Conservation (phyloP, 108 stramenopile species). For the Nitzschia sp. region DNA sequence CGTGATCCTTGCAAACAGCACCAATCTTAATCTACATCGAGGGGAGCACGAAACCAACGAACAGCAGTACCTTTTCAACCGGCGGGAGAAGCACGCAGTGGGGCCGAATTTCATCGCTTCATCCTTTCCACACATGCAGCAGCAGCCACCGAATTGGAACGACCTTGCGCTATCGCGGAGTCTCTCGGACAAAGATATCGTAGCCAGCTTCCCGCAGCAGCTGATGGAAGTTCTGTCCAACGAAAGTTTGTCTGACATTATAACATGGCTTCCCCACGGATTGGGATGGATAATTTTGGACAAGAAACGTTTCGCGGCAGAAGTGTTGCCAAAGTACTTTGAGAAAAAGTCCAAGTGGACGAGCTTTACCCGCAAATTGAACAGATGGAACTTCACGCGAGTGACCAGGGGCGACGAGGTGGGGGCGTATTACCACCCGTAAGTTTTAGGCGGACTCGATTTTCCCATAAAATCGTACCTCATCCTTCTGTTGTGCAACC, state of each 20-base stretch:
- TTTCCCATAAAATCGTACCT: too few species aligned
- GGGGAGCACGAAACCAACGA: too few species aligned
- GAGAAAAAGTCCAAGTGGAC: constrained; percentile 53
- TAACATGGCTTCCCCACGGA: constrained; percentile 70
- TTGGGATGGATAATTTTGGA: constrained; percentile 61
- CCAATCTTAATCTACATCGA: too few species aligned
- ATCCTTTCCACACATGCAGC: background rate
- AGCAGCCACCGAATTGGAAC: background rate
- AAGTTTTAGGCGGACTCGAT: too few species aligned
- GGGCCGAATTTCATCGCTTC: too few species aligned
- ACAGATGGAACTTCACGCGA: constrained; percentile 64
- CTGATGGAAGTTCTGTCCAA: constrained; percentile 62
- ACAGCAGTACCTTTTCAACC: too few species aligned
- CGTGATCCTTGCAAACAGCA: too few species aligned
- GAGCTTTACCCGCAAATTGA: constrained; percentile 60
- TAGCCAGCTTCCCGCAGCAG: constrained; percentile 23
- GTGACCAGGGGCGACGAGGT: constrained; percentile 57
- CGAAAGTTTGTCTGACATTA: constrained; percentile 46
- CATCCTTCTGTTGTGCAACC: too few species aligned
- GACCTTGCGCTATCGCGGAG: background rate
- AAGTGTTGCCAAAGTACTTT: constrained; percentile 62
- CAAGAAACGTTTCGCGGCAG: constrained; percentile 53
- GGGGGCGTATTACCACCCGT: constrained; percentile 71
- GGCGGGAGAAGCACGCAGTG: too few species aligned
- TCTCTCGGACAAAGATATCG: background rate